These are phyloP conservation scores for Pythium periplocum DNA, from an alignment of 352 stramenopile species.

Conservation along the genomic window DNA sequence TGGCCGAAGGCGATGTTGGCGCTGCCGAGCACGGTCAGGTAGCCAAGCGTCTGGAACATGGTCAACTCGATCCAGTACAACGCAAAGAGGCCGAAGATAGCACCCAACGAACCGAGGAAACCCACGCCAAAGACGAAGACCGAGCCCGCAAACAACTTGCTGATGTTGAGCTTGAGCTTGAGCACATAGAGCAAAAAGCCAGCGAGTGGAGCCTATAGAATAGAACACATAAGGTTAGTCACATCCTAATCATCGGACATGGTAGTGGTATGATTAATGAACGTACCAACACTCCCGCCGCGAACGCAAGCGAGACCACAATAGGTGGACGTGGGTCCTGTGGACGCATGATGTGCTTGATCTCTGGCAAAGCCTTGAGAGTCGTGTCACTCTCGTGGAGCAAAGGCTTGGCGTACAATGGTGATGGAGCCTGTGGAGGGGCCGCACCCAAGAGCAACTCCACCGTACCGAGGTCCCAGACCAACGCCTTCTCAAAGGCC, in stretches of 20 bases:
- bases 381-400: slow-evolving; percentile 86
- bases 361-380: slow-evolving; percentile 79
- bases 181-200: slow-evolving; percentile 65
- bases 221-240: background rate
- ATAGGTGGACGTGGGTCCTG: slow-evolving; percentile 65
- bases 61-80: slow-evolving; percentile 87
- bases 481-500: slow-evolving; percentile 66
- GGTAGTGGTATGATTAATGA: too few relatives aligned
- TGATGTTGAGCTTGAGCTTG: slow-evolving; percentile 51
- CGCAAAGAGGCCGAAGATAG: slow-evolving; percentile 75
- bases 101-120: slow-evolving; percentile 69
- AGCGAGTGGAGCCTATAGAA: slow-evolving; percentile 30
- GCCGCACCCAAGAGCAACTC: slow-evolving; percentile 60
- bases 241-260: background rate
- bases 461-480: slow-evolving; percentile 65
- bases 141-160: slow-evolving; percentile 59
- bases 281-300: slow-evolving; percentile 47
- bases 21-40: slow-evolving; percentile 54
- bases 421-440: slow-evolving; percentile 54
- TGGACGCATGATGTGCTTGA: slow-evolving; percentile 81
- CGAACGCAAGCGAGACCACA: slow-evolving; percentile 65
- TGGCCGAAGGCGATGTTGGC: slow-evolving; percentile 64
- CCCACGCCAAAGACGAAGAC: slow-evolving; percentile 63
- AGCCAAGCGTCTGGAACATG: slow-evolving; percentile 82
- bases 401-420: slow-evolving; percentile 83